A percentile compares a stretch with the other conserved stretches of the same genome.
phyloP scores from a whole-genome alignment of 2,329 filamentous ascomycete species.

The Lecanicillium sp. region DNA sequence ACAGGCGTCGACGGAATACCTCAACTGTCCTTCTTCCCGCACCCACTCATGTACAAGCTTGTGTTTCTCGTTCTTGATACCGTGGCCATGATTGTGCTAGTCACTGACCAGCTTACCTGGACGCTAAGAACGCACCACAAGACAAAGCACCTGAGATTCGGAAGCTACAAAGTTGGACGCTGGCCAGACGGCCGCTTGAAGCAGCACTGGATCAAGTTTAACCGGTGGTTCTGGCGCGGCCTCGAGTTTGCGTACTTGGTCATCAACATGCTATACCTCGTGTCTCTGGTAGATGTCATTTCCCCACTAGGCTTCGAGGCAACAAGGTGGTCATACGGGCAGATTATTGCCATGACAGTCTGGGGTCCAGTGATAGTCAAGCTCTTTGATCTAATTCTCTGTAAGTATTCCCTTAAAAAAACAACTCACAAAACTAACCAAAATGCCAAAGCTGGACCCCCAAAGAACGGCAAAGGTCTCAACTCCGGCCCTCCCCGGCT shows the following conservation, averaged over 20 bases:
- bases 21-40: conserved; percentile 27
- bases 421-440: neutral
- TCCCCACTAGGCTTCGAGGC: conserved; percentile 25
- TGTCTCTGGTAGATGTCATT: conserved; percentile 27
- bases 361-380: conserved; percentile 32
- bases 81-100: conserved; percentile 24
- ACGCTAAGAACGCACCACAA: conserved; percentile 25
- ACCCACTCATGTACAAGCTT: conserved; percentile 28
- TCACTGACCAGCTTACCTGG: conserved; percentile 27
- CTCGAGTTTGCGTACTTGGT: conserved; percentile 27
- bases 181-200: conserved; percentile 21
- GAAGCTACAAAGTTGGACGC: conserved; percentile 22
- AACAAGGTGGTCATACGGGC: conserved; percentile 27
- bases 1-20: conserved; percentile 22
- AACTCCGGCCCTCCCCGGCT: conserved; percentile 28
- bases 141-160: conserved; percentile 21
- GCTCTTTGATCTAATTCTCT: conserved; percentile 27
- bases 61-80: conserved; percentile 27
- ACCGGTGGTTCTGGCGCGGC: conserved; percentile 24
- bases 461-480: conserved; percentile 25
- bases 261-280: conserved; percentile 29
- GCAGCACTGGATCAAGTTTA: conserved; percentile 19
- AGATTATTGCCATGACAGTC: conserved; percentile 30
- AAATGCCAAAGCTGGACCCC: conserved; percentile 22
- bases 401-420: conserved; percentile 15